Evolutionary conservation across 1,284 basidiomycete species (phyloP).

Genomic region (Mycena sp.): DNA sequence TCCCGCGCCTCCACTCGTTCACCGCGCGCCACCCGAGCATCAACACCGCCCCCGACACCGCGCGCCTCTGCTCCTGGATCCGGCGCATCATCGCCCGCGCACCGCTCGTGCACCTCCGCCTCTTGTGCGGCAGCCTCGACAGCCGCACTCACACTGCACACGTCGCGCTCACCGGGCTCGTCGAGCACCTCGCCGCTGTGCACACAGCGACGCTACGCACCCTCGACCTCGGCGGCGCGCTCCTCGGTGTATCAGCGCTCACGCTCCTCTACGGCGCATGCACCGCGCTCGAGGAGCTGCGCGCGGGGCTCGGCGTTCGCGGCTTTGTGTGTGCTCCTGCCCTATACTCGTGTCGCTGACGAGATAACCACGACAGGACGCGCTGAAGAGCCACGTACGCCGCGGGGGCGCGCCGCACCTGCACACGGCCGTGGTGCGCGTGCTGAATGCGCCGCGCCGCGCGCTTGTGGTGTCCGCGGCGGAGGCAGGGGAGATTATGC

Average conservation of each 20-base stretch:
- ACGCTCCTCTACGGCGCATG: conserved; percentile 4
- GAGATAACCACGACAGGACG: neutral
- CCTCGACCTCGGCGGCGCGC: conserved; percentile 44
- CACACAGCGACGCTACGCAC: conserved; percentile 47
- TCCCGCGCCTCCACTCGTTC: conserved; percentile 50
- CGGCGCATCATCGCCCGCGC: conserved; percentile 49
- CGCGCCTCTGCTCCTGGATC: conserved; percentile 55
- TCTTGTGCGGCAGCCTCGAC: conserved; percentile 46
- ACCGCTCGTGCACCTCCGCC: conserved; percentile 48
- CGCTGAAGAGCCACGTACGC: conserved; percentile 3
- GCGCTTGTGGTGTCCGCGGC: neutral
- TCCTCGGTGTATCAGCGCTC: conserved; percentile 13
- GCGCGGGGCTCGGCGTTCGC: conserved; percentile 1
- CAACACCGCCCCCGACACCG: conserved; percentile 39
- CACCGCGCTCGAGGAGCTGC: conserved; percentile 18
- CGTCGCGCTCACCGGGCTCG: conserved; percentile 50
- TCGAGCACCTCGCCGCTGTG: conserved; percentile 50
- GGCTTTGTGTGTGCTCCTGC: conserved; percentile 14
- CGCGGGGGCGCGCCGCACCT: conserved; percentile 7
- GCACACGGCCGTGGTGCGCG: conserved; percentile 21
- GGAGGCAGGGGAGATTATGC: conserved; percentile 17
- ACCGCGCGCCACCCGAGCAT: conserved; percentile 45
- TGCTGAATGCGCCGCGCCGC: neutral
- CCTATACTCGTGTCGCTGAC: neutral
- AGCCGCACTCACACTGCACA: conserved; percentile 21